Base-by-base conservation (phyloP, 2,329 filamentous ascomycete species). In the Sporothrix protearum region DNA sequence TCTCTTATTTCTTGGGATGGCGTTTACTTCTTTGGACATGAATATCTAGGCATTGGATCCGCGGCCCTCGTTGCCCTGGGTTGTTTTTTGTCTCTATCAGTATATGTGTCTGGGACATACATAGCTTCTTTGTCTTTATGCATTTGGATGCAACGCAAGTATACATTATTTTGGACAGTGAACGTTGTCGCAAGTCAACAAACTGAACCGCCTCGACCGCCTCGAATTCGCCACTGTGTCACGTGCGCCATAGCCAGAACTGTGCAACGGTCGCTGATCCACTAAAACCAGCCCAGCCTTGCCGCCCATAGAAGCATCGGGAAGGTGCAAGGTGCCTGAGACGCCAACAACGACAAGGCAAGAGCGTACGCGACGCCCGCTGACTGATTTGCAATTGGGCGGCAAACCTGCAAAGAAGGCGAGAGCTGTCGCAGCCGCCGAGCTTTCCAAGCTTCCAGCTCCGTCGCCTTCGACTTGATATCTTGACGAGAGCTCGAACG, bases 301-400 rank as follows among this genome's bases (percentile, higher is more conserved):
- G 25, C 22, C 19, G 14, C n/a, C 36, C 36, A 25, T 63, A 63
- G 68, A 70, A 70, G 53, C 68, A 63, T 70, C 68, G 39, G 55
- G 55, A 70, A 70, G 3, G 22, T 69, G 68, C 68, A 39, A 19
- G 5, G 16, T 7, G 12, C 12, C 16, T 12, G 9, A 14, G 7
- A 53, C 36, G 33, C 36, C 59, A 14, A 30, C 49, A 10, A 25
- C 42, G 49, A 53, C 55, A 36, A 47, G 59, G 59, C 59, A 45
- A 63, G 59, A 64, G 22, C 59, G 33, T n/a, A 55, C 36, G 47
- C 66, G 66, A n/a, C 36, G 25, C 49, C 68, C 19, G 68, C 68
- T 69, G 67, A 69, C 53, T 59, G 68, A 59, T 69, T 69, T 49
- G 53, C 39, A 49, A 49, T 61, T 57, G 39, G 68, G 51, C 53